phyloP scores from a whole-genome alignment of 2,329 filamentous ascomycete genomes.

The Cylindrodendrum hubeiense region DNA sequence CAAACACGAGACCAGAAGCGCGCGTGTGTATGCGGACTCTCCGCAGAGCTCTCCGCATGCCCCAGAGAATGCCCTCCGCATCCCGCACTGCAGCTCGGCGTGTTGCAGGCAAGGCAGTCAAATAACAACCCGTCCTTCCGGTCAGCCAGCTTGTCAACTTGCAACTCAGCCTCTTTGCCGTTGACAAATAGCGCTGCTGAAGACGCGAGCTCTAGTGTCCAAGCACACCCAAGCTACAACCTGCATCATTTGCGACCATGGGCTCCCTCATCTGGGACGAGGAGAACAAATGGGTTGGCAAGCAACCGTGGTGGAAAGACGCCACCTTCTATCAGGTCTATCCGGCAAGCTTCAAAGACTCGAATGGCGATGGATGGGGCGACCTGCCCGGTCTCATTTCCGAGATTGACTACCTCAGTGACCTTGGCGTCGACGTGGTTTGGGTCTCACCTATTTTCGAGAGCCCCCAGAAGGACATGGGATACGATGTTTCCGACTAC shows the following conservation, averaged over 20 bases:
- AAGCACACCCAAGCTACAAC: neutral
- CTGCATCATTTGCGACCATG: slow-evolving; percentile 44
- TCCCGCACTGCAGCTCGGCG: neutral
- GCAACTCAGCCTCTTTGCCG: neutral
- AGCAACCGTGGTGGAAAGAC: slow-evolving; percentile 60
- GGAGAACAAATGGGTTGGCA: slow-evolving; percentile 48
- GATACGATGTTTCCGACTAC: slow-evolving; percentile 80
- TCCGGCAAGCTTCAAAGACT: slow-evolving; percentile 69
- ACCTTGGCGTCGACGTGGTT: slow-evolving; percentile 72
- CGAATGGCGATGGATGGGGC: slow-evolving; percentile 72
- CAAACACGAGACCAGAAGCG: neutral
- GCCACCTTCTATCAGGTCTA: slow-evolving; percentile 66
- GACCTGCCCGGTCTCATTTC: slow-evolving; percentile 75
- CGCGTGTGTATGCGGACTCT: neutral
- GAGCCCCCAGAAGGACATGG: slow-evolving; percentile 76
- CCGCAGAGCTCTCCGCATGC: neutral
- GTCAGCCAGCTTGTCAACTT: neutral
- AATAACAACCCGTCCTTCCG: neutral
- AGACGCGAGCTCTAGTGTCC: neutral
- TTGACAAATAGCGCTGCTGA: neutral
- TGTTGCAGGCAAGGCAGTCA: neutral
- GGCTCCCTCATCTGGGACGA: slow-evolving; percentile 49
- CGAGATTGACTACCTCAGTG: slow-evolving; percentile 72
- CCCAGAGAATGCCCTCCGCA: neutral
- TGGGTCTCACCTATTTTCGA: slow-evolving; percentile 68